These are phyloP conservation scores for Neofusicoccum sp. DNA, from an alignment of 2,329 filamentous ascomycete genomes.

Conservation along the genomic window DNA sequence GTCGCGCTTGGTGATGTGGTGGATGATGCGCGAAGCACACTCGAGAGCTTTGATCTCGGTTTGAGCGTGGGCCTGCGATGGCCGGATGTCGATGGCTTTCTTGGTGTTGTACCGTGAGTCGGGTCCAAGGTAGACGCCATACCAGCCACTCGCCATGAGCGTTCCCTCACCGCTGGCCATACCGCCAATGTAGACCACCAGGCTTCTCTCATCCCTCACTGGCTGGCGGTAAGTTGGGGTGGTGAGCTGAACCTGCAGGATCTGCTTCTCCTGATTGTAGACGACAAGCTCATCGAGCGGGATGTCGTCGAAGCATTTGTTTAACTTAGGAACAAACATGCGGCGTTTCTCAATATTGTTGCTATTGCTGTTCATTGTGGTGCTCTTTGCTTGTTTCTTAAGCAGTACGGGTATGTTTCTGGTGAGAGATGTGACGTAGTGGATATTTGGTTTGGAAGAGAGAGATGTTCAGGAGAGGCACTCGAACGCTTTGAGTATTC, in stretches of 20 bases:
- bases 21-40: constrained; percentile 15
- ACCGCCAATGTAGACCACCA: constrained; percentile 27
- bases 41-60: constrained; percentile 24
- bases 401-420: no score
- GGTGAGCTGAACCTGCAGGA: constrained; percentile 16
- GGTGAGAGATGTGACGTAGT: no score
- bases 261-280: constrained; percentile 17
- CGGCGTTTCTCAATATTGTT: not conserved
- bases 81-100: not conserved
- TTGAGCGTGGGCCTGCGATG: constrained; percentile 22
- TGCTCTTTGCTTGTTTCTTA: no score
- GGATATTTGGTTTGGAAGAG: no score
- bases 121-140: constrained; percentile 24
- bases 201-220: constrained; percentile 2
- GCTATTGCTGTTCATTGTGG: no score
- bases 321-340: not conserved
- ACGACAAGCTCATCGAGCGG: constrained; percentile 6
- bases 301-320: not conserved
- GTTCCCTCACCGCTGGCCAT: constrained; percentile 26
- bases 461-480: no score
- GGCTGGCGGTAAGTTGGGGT: not conserved
- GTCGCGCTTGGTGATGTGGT: constrained; percentile 13
- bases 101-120: constrained; percentile 19
- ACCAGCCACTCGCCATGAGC: constrained; percentile 18
- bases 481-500: no score